Base-by-base conservation (phyloP, 169 alveolate genomes). In the Ichthyophthirius multifiliis region DNA sequence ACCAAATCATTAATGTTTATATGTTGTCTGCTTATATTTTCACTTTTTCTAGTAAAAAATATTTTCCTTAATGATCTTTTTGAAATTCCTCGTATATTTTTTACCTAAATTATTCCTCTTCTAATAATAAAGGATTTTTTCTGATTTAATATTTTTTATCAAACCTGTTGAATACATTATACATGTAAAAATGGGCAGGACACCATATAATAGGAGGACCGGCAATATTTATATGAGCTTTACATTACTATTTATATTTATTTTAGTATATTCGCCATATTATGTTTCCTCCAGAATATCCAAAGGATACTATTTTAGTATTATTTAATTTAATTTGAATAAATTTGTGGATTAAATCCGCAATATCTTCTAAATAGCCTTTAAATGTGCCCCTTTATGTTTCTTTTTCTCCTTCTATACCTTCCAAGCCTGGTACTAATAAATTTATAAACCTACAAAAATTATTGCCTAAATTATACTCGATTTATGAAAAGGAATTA, bases 1-100 rank as follows among this genome's bases (percentile, higher is more conserved):
- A 55, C 71, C 71, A 55, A 18, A 55, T 55, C 71, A 55, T 55
- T 5, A 55, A 27, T 55, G 71, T 55, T 55, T 55, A 34, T 55
- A 39, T 34, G n/a, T 55, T 39, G 18, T 55, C 31, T 4, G 43
- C 23, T 39, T 27, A 27, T 6, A 55, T 55, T 3, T 34, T 34
- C 23, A 55, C 71, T 27, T 55, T 55, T 55, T 55, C 71, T 12
- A 55, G 31, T 20, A 10, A 34, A 55, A 55, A 55, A 7, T 55
- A 55, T 27, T 55, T 55, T 0, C 71, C 71, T 27, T 55, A 34
- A 7, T 55, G 71, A 55, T 55, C 71, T 3, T 20, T 55, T 27
- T 55, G 23, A 18, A 55, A 55, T 27, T 39, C 31, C 18, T 55
- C 23, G 34, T 27, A 55, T 55, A 55, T 27, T 6, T 55, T 34